Percentiles rank a stretch among this genome's conserved stretches.
Conservation (phyloP, 257 asterid species). For the Oldenlandia corymbosa region DNA sequence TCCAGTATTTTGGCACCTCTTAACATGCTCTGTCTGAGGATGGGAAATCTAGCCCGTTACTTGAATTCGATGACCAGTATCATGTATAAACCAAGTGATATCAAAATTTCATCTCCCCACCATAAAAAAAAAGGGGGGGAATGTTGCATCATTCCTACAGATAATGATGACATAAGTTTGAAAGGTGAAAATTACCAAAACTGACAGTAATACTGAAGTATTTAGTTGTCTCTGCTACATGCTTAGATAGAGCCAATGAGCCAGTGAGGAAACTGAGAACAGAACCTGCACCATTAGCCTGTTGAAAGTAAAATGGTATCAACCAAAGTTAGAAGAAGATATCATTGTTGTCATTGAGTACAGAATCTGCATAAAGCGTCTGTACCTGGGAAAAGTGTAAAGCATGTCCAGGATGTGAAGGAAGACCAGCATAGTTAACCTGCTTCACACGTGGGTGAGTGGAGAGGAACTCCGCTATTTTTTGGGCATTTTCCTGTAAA, state of each 20-base stretch:
- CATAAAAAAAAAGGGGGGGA: not conserved
- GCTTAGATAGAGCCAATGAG: conserved; percentile 76
- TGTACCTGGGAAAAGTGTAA: conserved; percentile 75
- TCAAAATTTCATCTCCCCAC: not conserved
- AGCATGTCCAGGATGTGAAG: conserved; percentile 61
- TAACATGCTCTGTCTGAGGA: too few relatives aligned
- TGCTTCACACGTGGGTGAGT: conserved; percentile 63
- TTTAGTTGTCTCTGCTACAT: conserved; percentile 67
- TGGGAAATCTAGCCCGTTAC: not conserved
- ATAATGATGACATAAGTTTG: not conserved
- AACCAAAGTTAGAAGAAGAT: not conserved
- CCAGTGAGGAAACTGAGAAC: conserved; percentile 80
- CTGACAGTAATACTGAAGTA: conserved; percentile 82
- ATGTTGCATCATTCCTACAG: not conserved
- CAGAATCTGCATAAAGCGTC: not conserved
- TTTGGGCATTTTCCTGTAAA: conserved; percentile 78
- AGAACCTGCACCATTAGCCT: conserved; percentile 96
- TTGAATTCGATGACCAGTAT: not conserved
- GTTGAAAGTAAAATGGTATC: conserved; percentile 13
- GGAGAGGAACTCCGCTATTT: conserved; percentile 73
- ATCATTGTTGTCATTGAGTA: not conserved
- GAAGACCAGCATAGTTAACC: conserved; percentile 81
- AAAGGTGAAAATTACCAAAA: conserved; percentile 48
- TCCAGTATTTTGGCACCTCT: too few relatives aligned
- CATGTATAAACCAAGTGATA: too few relatives aligned